Base-by-base conservation (phyloP, 495 filamentous ascomycete species). In the Achaetomiella virescens region DNA sequence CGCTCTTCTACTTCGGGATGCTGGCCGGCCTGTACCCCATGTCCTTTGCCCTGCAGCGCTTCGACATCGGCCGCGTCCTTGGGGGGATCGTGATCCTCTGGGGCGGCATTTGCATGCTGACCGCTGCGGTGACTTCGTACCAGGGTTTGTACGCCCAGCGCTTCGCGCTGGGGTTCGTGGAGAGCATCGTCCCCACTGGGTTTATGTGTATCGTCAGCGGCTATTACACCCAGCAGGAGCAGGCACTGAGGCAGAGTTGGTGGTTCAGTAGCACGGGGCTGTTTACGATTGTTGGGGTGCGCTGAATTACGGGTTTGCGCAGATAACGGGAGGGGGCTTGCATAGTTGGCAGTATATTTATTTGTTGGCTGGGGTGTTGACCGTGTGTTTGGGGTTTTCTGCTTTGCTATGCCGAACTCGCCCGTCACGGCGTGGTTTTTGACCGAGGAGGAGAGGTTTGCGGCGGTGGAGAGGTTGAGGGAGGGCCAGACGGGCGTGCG, bases 1-100 rank as follows among this genome's bases (percentile, higher is more conserved):
- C 84, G 1, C 73, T 89, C 63, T 90, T 90, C 72, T 90, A 89
- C 70, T 89, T 90, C 59, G 86, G 86, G 22, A 85, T 87, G 84
- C 75, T 90, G 14, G 82, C 79, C 2, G 87, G 86, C 0, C 69
- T 85, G 15, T 90, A 87, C 61, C 87, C 85, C 11, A 82, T 89
- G 81, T 83, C 84, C 1, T 85, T 84, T 51, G 69, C 79, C 9
- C 68, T 87, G 21, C 87, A 90, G 66, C 78, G 77, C 46, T 87
- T 87, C 66, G 74, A 79, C 55, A 74, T 80, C 2, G 78, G 80
- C n/a, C 71, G 76, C 43, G 78, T 87, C 1, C 75, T 89, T 9
- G 83, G 84, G 7, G 76, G 68, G 14, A 68, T 86, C 3, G 85
- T 90, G 24, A 74, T 86, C 53, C 35, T 86, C 15, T 89, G 86